These are phyloP conservation scores for Alternaria sp. DNA, from an alignment of 2,329 filamentous ascomycete species.

Conservation along the genomic window DNA sequence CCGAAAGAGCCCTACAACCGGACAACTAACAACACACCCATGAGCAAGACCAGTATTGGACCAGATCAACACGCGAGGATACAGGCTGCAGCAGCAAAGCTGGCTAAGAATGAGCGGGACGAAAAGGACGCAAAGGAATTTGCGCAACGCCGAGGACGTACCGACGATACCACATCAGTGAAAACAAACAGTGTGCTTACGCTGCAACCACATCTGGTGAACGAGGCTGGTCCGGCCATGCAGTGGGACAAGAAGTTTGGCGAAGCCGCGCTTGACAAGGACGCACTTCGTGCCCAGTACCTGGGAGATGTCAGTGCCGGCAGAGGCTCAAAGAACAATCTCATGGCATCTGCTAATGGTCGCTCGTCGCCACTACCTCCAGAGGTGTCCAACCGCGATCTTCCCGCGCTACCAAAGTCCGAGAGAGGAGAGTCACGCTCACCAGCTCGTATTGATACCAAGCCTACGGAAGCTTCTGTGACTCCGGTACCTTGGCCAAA, in stretches of 20 bases:
- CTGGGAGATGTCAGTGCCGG: slow-evolving; percentile 77
- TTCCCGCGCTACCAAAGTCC: slow-evolving; percentile 54
- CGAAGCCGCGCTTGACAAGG: slow-evolving; percentile 88
- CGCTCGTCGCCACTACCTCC: slow-evolving; percentile 38
- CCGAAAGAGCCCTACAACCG: slow-evolving; percentile 63
- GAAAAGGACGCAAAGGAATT: slow-evolving; percentile 61
- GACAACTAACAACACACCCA: slow-evolving; percentile 59
- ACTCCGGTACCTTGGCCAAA: slow-evolving; percentile 44
- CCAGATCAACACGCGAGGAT: slow-evolving; percentile 94
- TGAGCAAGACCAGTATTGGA: slow-evolving; percentile 84
- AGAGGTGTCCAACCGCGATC: slow-evolving; percentile 48
- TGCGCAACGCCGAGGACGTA: slow-evolving; percentile 64
- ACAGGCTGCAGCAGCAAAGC: slow-evolving; percentile 85
- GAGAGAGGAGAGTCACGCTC: slow-evolving; percentile 39
- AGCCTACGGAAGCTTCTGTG: slow-evolving; percentile 43
- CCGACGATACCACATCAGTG: slow-evolving; percentile 62
- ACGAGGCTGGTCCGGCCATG: slow-evolving; percentile 90
- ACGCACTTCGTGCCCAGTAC: slow-evolving; percentile 85
- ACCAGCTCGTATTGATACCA: slow-evolving; percentile 34
- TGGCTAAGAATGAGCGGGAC: slow-evolving; percentile 75
- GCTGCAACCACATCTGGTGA: slow-evolving; percentile 83
- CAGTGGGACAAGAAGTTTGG: slow-evolving; percentile 98
- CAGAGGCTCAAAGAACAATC: slow-evolving; percentile 66
- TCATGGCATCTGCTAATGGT: slow-evolving; percentile 47
- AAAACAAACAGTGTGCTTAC: slow-evolving; percentile 94